A percentile compares a stretch with the other conserved stretches of the same genome.
These are phyloP conservation scores for Penicillium italicum DNA, from an alignment of 2,329 filamentous ascomycete species.

Conservation along the genomic window DNA sequence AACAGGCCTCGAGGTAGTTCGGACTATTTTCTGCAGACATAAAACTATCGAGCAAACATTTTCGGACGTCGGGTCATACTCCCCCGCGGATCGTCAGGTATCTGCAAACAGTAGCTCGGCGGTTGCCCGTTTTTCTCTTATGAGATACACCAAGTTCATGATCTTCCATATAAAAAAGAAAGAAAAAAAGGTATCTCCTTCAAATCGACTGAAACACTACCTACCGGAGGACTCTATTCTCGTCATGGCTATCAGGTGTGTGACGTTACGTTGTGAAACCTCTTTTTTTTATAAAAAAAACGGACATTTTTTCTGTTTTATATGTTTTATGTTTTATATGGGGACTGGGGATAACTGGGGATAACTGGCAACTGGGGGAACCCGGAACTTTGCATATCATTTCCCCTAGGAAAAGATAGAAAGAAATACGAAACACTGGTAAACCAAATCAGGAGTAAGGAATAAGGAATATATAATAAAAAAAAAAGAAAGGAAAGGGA, in stretches of 20 bases:
- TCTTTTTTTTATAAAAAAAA: conserved; percentile 29
- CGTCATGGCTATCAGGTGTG: conserved; percentile 31
- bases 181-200: not conserved
- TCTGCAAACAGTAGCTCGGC: conserved; percentile 35
- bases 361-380: conserved; percentile 2
- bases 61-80: conserved; percentile 14
- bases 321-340: not conserved
- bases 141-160: not conserved
- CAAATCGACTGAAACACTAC: conserved; percentile 24
- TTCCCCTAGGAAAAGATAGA: conserved; percentile 22
- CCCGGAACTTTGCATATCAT: conserved; percentile 34
- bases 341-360: not conserved
- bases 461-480: conserved; percentile 1
- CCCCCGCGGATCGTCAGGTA: conserved; percentile 19
- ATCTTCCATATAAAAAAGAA: not conserved
- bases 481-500: conserved; percentile 6
- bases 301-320: conserved; percentile 7
- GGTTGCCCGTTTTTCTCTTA: conserved; percentile 18
- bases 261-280: conserved; percentile 42
- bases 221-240: conserved; percentile 21
- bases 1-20: conserved; percentile 17
- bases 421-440: not conserved
- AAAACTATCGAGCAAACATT: conserved; percentile 32
- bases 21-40: conserved; percentile 23
- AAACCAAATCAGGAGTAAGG: no score